Percentiles rank a stretch among this genome's conserved stretches.
Conservation (phyloP, 352 stramenopile genomes). For the Phytophthora citricola region DNA sequence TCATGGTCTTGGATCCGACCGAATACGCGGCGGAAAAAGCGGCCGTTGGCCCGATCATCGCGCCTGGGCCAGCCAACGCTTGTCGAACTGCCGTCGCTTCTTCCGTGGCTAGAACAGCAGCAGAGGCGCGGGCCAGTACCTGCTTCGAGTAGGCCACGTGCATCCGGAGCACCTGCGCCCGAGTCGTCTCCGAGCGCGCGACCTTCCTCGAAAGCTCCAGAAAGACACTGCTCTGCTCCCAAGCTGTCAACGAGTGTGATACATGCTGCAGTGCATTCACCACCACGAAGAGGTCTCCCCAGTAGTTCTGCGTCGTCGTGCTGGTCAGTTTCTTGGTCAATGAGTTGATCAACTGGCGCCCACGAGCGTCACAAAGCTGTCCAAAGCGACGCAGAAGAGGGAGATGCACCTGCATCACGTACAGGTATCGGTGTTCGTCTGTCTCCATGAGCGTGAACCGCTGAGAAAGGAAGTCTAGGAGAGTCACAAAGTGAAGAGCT, state of each 20-base stretch:
- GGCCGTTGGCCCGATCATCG: constrained; percentile 75
- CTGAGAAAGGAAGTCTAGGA: constrained; percentile 75
- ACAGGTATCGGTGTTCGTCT: constrained; percentile 78
- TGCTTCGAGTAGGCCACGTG: constrained; percentile 66
- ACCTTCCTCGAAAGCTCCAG: constrained; percentile 71
- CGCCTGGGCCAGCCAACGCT: constrained; percentile 67
- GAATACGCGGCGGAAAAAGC: constrained; percentile 78
- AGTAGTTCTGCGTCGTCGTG: constrained; percentile 9
- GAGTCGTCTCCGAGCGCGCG: constrained; percentile 58
- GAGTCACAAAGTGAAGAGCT: constrained; percentile 47
- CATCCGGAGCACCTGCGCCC: constrained; percentile 64
- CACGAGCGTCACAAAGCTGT: constrained; percentile 38
- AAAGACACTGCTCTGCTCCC: constrained; percentile 76
- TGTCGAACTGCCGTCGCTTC: constrained; percentile 76
- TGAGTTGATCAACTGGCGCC: constrained; percentile 14
- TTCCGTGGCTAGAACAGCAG: constrained; percentile 65
- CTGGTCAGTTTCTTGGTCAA: constrained; percentile 22
- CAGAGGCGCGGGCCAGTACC: constrained; percentile 56
- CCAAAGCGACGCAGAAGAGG: constrained; percentile 51
- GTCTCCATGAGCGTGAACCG: constrained; percentile 70
- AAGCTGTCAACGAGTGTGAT: constrained; percentile 44
- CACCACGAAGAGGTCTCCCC: constrained; percentile 50
- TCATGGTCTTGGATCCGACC: constrained; percentile 76
- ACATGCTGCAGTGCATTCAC: constrained; percentile 62
- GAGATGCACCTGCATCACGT: constrained; percentile 76